phyloP scores from a whole-genome alignment of 2,329 filamentous ascomycete species.

The Beauveria australis region DNA sequence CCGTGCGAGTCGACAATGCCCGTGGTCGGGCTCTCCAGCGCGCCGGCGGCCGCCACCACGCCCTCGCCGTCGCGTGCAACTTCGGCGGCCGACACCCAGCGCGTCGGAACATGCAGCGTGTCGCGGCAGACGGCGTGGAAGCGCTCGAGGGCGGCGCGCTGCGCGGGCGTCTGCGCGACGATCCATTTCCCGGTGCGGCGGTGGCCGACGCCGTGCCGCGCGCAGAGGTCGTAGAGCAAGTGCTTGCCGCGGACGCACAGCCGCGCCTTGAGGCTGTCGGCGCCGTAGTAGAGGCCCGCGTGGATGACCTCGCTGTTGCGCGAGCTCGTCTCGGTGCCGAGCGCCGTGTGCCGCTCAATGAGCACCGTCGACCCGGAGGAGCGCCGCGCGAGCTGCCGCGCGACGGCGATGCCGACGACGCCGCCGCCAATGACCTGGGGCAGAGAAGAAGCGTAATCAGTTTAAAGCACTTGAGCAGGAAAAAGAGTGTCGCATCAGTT shows the following conservation, averaged over 20 bases:
- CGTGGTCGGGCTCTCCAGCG: slow-evolving; percentile 77
- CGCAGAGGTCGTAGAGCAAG: slow-evolving; percentile 73
- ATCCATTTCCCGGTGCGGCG: slow-evolving; percentile 86
- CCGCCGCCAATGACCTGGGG: slow-evolving; percentile 48
- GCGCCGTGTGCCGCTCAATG: slow-evolving; percentile 66
- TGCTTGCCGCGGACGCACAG: slow-evolving; percentile 73
- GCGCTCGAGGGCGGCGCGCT: slow-evolving; percentile 54
- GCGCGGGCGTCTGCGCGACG: slow-evolving; percentile 69
- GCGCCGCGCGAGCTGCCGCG: slow-evolving; percentile 60
- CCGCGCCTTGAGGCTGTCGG: slow-evolving; percentile 65
- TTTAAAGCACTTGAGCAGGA: background rate
- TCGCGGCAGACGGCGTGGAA: slow-evolving; percentile 38
- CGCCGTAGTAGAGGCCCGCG: slow-evolving; percentile 85
- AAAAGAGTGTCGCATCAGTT: background rate
- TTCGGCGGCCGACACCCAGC: slow-evolving; percentile 59
- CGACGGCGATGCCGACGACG: slow-evolving; percentile 72
- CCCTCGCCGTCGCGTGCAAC: slow-evolving; percentile 61
- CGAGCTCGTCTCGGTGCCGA: slow-evolving; percentile 80
- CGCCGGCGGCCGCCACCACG: slow-evolving; percentile 62
- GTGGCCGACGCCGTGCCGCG: slow-evolving; percentile 57
- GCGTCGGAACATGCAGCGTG: slow-evolving; percentile 54
- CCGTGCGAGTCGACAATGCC: slow-evolving; percentile 86
- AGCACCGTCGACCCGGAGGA: slow-evolving; percentile 61
- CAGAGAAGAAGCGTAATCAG: background rate
- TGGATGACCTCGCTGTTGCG: slow-evolving; percentile 96